Base-by-base conservation (phyloP, 2,329 filamentous ascomycete genomes). In the Thelonectria discophora region DNA sequence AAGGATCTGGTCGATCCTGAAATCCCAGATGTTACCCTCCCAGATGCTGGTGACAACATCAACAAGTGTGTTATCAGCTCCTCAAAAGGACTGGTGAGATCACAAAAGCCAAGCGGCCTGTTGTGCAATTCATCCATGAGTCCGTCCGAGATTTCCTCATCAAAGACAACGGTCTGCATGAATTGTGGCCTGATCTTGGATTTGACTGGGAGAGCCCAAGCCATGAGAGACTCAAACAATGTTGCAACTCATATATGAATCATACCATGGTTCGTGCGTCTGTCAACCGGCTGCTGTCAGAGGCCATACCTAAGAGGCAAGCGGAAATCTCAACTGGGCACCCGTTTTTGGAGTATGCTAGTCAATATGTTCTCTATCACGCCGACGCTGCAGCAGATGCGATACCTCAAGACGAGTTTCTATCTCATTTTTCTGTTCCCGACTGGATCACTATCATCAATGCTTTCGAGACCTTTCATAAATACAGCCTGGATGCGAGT, bases 61-160 rank as follows among this genome's bases (percentile, higher is more conserved):
- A 64, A 74, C 1, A 70, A 55, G 17, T 80, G 74, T 37, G 71
- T 85, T 0, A 68, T 78, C 0, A 73, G 70, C 47, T 78, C 70
- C 0, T 86, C 83, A 0, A 86, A 85, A 65, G 83, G 84, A 0
- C 74, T 86, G 79, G 78, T 0, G 81, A 84, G 61, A 63, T 79
- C 2, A 80, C 77, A 0, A 76, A 70, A 34, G 69, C 73, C 0
- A 65, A 72, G 11, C 12, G 47, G 1, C 68, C 68, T 4, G 78
- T 64, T 0, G 79, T 85, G 1, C 83, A 86, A 63, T 86, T 84
- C 66, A 83, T 84, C 15, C 82, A 85, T 52, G 80, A 84, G 60
- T 82, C 82, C n/a, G n/a, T n/a, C n/a, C n/a, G n/a, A n/a, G n/a
- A n/a, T n/a, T n/a, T n/a, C n/a, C n/a, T n/a, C n/a, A 39, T 81